These are phyloP conservation scores for Albugo candida DNA, from an alignment of 352 stramenopile species.

Conservation along the genomic window DNA sequence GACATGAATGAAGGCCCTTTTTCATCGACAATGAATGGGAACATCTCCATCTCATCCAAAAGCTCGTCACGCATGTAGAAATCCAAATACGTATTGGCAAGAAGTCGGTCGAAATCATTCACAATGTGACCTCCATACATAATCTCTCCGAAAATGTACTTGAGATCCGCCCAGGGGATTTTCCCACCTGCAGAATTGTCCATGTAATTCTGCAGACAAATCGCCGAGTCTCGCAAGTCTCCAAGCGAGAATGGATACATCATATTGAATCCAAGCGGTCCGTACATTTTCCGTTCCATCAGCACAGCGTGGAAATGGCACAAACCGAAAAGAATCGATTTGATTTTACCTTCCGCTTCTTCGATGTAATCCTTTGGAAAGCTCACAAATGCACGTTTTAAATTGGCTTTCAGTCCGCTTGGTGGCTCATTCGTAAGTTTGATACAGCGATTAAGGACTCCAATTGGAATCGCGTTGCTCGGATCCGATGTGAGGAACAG, in stretches of 20 bases:
- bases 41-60: constrained; percentile 96
- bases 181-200: constrained; percentile 87
- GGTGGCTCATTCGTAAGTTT: constrained; percentile 94
- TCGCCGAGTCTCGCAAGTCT: constrained; percentile 88
- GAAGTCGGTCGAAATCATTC: constrained; percentile 88
- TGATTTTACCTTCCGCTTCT: constrained; percentile 89
- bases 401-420: constrained; percentile 88
- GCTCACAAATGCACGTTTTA: constrained; percentile 92
- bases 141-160: constrained; percentile 94
- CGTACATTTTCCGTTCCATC: constrained; percentile 96
- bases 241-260: constrained; percentile 95
- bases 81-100: constrained; percentile 94
- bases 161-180: constrained; percentile 93
- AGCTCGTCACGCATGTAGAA: constrained; percentile 97
- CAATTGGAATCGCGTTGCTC: constrained; percentile 87
- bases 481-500: constrained; percentile 90
- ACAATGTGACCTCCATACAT: constrained; percentile 95
- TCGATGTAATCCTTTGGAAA: constrained; percentile 93
- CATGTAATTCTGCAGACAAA: constrained; percentile 92
- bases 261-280: constrained; percentile 96
- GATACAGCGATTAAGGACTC: constrained; percentile 90
- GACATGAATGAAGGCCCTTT: constrained; percentile 91
- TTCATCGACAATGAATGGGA: constrained; percentile 93
- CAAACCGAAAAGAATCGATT: constrained; percentile 92
- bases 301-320: constrained; percentile 95